Conservation (phyloP, 1,139 yeast species). For the Kazachstania sp. region DNA sequence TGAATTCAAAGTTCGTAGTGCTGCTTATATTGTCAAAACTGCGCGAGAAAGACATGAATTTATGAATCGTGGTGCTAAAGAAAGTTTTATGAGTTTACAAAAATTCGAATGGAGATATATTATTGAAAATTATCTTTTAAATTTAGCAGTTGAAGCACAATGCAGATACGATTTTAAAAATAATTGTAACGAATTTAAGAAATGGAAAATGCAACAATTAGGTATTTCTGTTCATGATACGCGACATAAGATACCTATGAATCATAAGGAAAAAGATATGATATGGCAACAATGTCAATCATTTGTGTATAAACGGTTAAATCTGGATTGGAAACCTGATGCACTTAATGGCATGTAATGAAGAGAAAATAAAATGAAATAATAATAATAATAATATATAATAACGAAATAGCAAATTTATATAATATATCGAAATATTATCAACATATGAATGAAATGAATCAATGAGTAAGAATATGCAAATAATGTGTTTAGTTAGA, state of each 20-base stretch:
- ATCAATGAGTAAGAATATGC: no score
- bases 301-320: slow-evolving; percentile 44
- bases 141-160: slow-evolving; percentile 60
- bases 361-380: not conserved
- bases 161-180: slow-evolving; percentile 51
- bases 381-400: not conserved
- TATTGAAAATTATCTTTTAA: slow-evolving; percentile 53
- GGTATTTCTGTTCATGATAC: not conserved
- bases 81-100: slow-evolving; percentile 20
- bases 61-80: slow-evolving; percentile 10
- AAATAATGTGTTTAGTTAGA: no score
- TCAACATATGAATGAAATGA: not conserved
- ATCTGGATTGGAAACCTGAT: slow-evolving; percentile 53
- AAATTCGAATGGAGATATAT: slow-evolving; percentile 60
- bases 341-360: not conserved
- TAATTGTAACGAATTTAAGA: slow-evolving; percentile 32
- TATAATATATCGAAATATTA: not conserved
- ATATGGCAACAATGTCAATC: slow-evolving; percentile 55
- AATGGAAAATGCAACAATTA: slow-evolving; percentile 23
- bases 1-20: slow-evolving; percentile 47
- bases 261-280: slow-evolving; percentile 44
- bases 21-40: slow-evolving; percentile 47
- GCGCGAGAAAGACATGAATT: slow-evolving; percentile 41
- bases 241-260: slow-evolving; percentile 29
- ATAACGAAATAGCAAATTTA: not conserved